Evolutionary conservation across 306 rosid genomes (phyloP), one percentile per base, ranked within the genome.

Genomic region (Begonia masoniana): DNA sequence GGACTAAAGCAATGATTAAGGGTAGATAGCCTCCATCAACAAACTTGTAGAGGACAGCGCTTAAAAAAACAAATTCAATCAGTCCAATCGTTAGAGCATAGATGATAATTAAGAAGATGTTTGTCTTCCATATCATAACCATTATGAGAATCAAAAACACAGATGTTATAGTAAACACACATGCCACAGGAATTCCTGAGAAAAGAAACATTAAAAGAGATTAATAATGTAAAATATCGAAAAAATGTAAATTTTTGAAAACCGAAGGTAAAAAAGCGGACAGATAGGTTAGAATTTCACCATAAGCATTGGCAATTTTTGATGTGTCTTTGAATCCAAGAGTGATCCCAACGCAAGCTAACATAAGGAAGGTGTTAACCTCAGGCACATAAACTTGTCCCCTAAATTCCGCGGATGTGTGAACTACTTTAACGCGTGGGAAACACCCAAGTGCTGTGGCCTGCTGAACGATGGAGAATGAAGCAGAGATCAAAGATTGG

Each of bases 61-160:
- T 47, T 1, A 74, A 21, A 54, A 59, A 68, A 0, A 57, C 0
- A 4, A 63, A 47, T 35, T 73, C 78, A 42, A 64, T 31, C 1
- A 41, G 2, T 2, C 65, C 64, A 47, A 69, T 36, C 23, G 56
- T 6, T 35, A 64, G 41, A 7, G 56, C 9, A 31, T 56, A 68
- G 21, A 26, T 19, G 26, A 74, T 60, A n/a, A 65, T 43, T 13
- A 53, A 49, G 45, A 64, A 8, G 4, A 63, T 45, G 64, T 55
- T 56, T 6, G 64, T 73, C 61, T 73, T 56, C 78, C 78, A 63
- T 46, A 60, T 63, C 61, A 73, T 62, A 3, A 68, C 13, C 74
- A 73, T 68, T 52, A 73, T 49, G 12, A 73, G 16, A 3, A 57
- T 51, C 0, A 73, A 15, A 16, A 73, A 26, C 7, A 50, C 52